Base-by-base conservation (phyloP, 306 rosid species). In the Medicago ruthenica region DNA sequence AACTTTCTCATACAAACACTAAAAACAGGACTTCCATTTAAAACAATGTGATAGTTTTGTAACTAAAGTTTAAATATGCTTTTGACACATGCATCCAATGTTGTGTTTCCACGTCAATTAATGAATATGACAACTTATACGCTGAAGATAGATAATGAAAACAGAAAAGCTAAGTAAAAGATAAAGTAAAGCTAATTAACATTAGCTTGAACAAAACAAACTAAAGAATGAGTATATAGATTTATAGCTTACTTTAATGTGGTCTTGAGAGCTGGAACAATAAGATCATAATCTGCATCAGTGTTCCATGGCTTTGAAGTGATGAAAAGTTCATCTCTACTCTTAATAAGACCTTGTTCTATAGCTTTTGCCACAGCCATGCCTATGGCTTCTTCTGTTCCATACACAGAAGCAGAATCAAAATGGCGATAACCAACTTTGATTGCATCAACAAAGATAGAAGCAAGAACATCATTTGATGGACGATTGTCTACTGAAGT, bases 221-320 rank as follows among this genome's bases (percentile, higher is more conserved):
- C 45, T 7, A 41, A n/a, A 41, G 13, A 47, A 67, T 16, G n/a
- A 55, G 27, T 9, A 15, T 65, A 18, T 40, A 68, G 39, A 22
- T 34, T 36, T 48, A 17, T 40, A 54, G 17, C 37, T 68, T 79
- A 85, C 92, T 75, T 76, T 18, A 89, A 85, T 9, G 87, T 11
- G 74, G 79, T 80, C 60, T 73, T 78, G 67, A 88, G 82, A 70
- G 92, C 81, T 5, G 89, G 90, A 44, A 86, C 73, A 60, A 91
- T 84, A 61, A 67, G 87, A 42, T 92, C 78, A 55, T 22, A 86
- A 64, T 82, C 80, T 8, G 93, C 86, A 74, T 85, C 78, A 2
- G 70, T 67, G 57, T 64, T 45, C 83, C 87, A 87, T 9, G 88
- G 90, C 84, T 91, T 91, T 63, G 93, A 74, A 72, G 89, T 83